A percentile compares a stretch with the other conserved stretches of the same genome.
Conservation (phyloP, 305 asterid species). For the Solanum hybrid region DNA sequence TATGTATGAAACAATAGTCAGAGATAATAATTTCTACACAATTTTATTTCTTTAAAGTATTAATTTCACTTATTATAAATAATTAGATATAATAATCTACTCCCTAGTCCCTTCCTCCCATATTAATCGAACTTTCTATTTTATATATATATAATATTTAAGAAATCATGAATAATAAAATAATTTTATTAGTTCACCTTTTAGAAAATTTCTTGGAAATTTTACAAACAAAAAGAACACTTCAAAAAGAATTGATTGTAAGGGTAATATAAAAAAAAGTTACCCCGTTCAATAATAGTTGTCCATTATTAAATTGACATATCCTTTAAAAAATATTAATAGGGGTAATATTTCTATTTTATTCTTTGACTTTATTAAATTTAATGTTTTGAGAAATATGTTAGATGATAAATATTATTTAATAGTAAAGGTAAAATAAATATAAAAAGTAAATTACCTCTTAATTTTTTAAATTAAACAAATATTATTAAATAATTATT, state of each 20-base stretch:
- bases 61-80: background rate
- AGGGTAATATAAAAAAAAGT: background rate
- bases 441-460: background rate
- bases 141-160: too few relatives aligned
- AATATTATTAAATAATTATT: too few relatives aligned
- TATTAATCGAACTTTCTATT: background rate
- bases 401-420: background rate
- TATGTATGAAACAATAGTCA: background rate
- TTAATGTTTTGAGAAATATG: too few relatives aligned
- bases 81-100: background rate
- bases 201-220: too few relatives aligned
- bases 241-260: too few relatives aligned
- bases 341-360: background rate
- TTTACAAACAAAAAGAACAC: background rate
- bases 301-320: background rate
- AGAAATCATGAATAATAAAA: too few relatives aligned
- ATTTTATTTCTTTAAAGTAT: background rate
- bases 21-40: background rate
- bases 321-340: too few relatives aligned
- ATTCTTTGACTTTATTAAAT: too few relatives aligned
- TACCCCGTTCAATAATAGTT: background rate
- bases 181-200: background rate
- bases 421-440: too few relatives aligned
- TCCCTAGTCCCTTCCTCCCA: background rate
- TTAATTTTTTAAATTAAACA: too few relatives aligned